Percentiles rank a stretch among this genome's conserved stretches.
phyloP scores from a whole-genome alignment of 345 rosid species.

The Hypericum androsaemum region DNA sequence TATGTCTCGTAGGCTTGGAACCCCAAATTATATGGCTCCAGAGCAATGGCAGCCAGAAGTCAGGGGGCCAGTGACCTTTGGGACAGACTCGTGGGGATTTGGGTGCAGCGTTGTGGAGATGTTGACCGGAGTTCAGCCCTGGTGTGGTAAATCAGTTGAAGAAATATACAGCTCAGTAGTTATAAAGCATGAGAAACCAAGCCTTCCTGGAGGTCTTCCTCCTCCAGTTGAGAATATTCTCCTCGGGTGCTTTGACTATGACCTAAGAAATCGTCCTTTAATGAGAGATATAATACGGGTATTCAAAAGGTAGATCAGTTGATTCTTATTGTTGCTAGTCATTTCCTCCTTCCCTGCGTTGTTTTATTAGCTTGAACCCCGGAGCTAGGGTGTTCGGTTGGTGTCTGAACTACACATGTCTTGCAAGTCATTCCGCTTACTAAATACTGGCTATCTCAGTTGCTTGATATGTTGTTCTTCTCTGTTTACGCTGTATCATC shows the following conservation, averaged over 20 bases:
- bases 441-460: too few relatives aligned
- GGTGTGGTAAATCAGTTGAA: slow-evolving; percentile 55
- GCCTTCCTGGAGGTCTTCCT: slow-evolving; percentile 64
- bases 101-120: slow-evolving; percentile 90
- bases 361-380: too few relatives aligned
- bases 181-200: slow-evolving; percentile 60
- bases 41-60: slow-evolving; percentile 92
- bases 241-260: slow-evolving; percentile 78
- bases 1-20: slow-evolving; percentile 61
- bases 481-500: slow-evolving; percentile 7
- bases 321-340: not conserved
- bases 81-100: slow-evolving; percentile 94
- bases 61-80: slow-evolving; percentile 76
- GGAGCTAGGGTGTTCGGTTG: too few relatives aligned
- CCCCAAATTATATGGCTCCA: slow-evolving; percentile 96
- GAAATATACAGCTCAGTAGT: slow-evolving; percentile 65
- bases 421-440: too few relatives aligned
- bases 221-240: slow-evolving; percentile 59
- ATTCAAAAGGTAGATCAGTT: slow-evolving; percentile 44
- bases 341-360: not conserved
- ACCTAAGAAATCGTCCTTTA: slow-evolving; percentile 82
- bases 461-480: slow-evolving; percentile 10
- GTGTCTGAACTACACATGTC: too few relatives aligned
- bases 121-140: slow-evolving; percentile 78
- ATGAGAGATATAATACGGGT: slow-evolving; percentile 61